A percentile compares a stretch with the other conserved stretches of the same genome.
Conservation (phyloP, 2,329 filamentous ascomycete genomes). For the Fusarium circinatum region DNA sequence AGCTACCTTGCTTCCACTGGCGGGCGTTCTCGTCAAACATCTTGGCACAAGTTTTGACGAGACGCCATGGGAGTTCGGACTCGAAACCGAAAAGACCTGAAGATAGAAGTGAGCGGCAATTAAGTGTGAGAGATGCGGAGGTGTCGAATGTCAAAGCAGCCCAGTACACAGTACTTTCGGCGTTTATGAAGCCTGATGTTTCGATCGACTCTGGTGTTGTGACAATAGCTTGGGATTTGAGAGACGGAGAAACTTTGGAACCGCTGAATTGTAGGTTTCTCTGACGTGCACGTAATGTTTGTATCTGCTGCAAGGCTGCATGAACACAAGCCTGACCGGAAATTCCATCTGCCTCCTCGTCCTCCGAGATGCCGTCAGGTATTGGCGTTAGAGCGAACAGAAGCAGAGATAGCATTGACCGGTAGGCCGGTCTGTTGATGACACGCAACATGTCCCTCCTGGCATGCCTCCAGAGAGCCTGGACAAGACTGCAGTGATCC, state of each 20-base stretch:
- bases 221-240: constrained; percentile 31
- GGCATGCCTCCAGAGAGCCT: constrained; percentile 49
- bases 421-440: constrained; percentile 54
- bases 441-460: constrained; percentile 53
- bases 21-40: constrained; percentile 45
- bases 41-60: constrained; percentile 44
- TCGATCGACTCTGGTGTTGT: constrained; percentile 43
- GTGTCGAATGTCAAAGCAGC: constrained; percentile 55
- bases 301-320: constrained; percentile 54
- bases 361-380: constrained; percentile 52
- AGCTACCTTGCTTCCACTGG: constrained; percentile 40
- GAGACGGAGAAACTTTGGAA: constrained; percentile 49
- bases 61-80: constrained; percentile 44
- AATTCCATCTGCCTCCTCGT: constrained; percentile 54
- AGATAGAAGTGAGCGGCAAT: constrained; percentile 52
- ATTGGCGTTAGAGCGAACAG: constrained; percentile 55
- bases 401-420: constrained; percentile 53
- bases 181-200: constrained; percentile 48
- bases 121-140: constrained; percentile 53
- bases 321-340: constrained; percentile 54
- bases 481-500: constrained; percentile 30
- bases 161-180: constrained; percentile 55
- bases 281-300: constrained; percentile 52
- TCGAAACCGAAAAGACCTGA: constrained; percentile 51
- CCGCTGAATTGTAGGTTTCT: constrained; percentile 54